Percentiles rank a stretch among this genome's conserved stretches.
Evolutionary conservation across 177 flowering plant species (phyloP).

Genomic region (Telopea speciosissima): DNA sequence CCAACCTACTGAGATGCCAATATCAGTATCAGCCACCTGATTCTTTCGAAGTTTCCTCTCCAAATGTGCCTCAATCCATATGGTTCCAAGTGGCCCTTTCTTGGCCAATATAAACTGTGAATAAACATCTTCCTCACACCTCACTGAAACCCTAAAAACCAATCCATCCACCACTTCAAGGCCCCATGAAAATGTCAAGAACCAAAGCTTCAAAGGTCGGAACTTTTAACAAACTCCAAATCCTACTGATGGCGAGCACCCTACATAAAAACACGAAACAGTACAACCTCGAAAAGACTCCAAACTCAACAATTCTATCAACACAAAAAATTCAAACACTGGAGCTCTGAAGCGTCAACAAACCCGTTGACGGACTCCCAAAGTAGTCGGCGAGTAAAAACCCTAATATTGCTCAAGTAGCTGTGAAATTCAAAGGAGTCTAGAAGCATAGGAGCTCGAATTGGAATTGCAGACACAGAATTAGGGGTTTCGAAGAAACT

Average conservation of each 20-base stretch:
- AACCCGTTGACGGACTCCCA: constrained; percentile 3
- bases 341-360: background rate
- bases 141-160: constrained; percentile 15
- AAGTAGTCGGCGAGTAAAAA: background rate
- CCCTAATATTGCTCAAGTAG: background rate
- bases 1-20: constrained; percentile 94
- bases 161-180: constrained; percentile 12
- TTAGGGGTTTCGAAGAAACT: background rate
- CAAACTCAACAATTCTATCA: background rate
- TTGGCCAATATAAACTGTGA: constrained; percentile 98
- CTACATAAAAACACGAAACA: no score
- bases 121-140: constrained; percentile 56
- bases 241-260: no score
- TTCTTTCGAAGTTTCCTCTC: constrained; percentile 96
- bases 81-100: constrained; percentile 95
- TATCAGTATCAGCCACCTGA: constrained; percentile 98
- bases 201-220: constrained; percentile 3
- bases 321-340: background rate
- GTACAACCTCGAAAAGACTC: background rate
- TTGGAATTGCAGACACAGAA: no score
- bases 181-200: constrained; percentile 1
- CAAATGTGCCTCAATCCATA: constrained; percentile 98
- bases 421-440: background rate
- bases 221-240: constrained; percentile 3
- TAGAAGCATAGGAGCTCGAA: background rate